These are phyloP conservation scores for Avena insularis DNA, from an alignment of 176 grass and related monocot species.

Conservation along the genomic window DNA sequence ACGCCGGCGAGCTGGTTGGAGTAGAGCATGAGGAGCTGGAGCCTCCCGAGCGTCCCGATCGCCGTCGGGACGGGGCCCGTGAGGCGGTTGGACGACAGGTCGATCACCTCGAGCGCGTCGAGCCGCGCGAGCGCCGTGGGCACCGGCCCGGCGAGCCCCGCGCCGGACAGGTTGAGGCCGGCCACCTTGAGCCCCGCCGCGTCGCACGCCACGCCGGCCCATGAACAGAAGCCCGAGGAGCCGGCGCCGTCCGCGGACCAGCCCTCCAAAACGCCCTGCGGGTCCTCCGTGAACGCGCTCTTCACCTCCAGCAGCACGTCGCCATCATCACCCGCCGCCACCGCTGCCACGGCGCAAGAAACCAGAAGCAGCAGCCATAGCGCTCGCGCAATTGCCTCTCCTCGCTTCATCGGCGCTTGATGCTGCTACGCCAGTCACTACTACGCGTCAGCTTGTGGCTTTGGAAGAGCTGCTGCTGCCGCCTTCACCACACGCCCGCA, in stretches of 20 bases:
- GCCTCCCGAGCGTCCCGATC: conserved; percentile 48
- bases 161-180: conserved; percentile 78
- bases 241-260: conserved; percentile 45
- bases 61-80: conserved; percentile 59
- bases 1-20: conserved; percentile 68
- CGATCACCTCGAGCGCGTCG: conserved; percentile 56
- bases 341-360: neutral
- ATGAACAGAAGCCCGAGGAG: conserved; percentile 64
- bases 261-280: conserved; percentile 41
- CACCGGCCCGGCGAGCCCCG: conserved; percentile 57
- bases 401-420: neutral
- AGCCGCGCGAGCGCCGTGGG: conserved; percentile 57
- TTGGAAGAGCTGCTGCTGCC: neutral
- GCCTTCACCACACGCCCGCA: neutral
- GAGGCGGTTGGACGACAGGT: conserved; percentile 80
- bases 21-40: conserved; percentile 60
- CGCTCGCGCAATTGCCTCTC: neutral
- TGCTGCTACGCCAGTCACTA: neutral
- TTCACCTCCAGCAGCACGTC: conserved; percentile 71
- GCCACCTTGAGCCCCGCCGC: conserved; percentile 46
- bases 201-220: conserved; percentile 80
- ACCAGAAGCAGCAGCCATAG: neutral
- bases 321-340: conserved; percentile 32
- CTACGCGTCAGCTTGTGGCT: neutral
- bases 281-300: conserved; percentile 63